phyloP scores from a whole-genome alignment of 805 yeast species.

The Ogataea nonfermentans region DNA sequence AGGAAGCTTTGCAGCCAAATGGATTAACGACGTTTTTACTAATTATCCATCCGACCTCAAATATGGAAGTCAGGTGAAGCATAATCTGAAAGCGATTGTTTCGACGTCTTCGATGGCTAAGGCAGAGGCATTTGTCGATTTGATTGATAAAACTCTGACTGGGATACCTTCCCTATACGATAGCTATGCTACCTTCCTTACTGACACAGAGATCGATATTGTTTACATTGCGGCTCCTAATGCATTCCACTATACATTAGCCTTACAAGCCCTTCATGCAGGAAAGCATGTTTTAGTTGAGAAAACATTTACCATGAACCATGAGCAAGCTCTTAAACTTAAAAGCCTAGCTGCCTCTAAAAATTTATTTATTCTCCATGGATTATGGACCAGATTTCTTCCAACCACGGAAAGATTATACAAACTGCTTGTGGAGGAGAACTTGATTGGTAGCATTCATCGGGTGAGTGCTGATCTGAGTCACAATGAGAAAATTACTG shows the following conservation, averaged over 20 bases:
- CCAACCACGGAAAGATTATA: constrained; percentile 40
- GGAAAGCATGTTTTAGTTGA: constrained; percentile 54
- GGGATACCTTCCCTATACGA: constrained; percentile 10
- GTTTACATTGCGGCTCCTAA: constrained; percentile 57
- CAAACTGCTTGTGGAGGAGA: constrained; percentile 34
- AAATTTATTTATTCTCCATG: constrained; percentile 52
- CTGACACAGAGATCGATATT: constrained; percentile 41
- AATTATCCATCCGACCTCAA: constrained; percentile 24
- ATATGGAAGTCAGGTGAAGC: constrained; percentile 27
- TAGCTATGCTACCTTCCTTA: constrained; percentile 41
- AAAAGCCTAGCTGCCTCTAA: constrained; percentile 41
- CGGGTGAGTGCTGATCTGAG: constrained; percentile 44
- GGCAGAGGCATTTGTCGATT: constrained; percentile 11
- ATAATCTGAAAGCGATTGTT: constrained; percentile 40
- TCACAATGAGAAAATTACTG: constrained; percentile 6
- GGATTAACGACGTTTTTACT: constrained; percentile 36
- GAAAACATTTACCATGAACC: constrained; percentile 52
- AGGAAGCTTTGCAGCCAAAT: constrained; percentile 44
- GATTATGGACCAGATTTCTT: constrained; percentile 53
- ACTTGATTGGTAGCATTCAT: constrained; percentile 42
- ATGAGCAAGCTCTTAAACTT: constrained; percentile 41
- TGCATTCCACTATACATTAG: constrained; percentile 45
- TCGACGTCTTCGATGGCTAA: constrained; percentile 37
- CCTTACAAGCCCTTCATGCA: constrained; percentile 40
- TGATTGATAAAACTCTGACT: constrained; percentile 5